Evolutionary conservation across 2,329 filamentous ascomycete genomes (phyloP).

Genomic region (Mycocentrospora acerina): DNA sequence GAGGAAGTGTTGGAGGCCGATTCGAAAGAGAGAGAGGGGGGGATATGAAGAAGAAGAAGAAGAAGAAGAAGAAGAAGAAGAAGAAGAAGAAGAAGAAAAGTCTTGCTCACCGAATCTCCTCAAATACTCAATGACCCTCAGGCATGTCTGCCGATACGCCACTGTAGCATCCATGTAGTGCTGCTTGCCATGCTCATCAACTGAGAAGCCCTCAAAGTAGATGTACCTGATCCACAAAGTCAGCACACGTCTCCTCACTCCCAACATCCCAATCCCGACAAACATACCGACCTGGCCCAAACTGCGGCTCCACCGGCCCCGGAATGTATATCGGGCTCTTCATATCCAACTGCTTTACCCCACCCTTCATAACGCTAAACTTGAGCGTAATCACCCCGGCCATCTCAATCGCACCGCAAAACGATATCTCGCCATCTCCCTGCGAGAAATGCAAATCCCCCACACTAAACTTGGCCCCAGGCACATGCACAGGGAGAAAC

Average conservation of each 20-base stretch:
- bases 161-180: slow-evolving; percentile 85
- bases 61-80: background rate
- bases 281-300: slow-evolving; percentile 68
- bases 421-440: slow-evolving; percentile 88
- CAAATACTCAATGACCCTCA: slow-evolving; percentile 79
- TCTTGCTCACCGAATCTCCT: slow-evolving; percentile 62
- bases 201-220: slow-evolving; percentile 87
- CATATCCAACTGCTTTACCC: slow-evolving; percentile 71
- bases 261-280: no score
- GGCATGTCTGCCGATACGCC: slow-evolving; percentile 78
- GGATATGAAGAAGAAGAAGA: background rate
- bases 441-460: slow-evolving; percentile 87
- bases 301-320: slow-evolving; percentile 84
- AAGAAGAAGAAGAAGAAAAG: background rate
- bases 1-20: no score
- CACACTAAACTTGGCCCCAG: slow-evolving; percentile 85
- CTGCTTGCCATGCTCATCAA: slow-evolving; percentile 85
- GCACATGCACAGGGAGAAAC: slow-evolving; percentile 83
- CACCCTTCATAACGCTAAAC: slow-evolving; percentile 82
- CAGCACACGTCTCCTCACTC: no score
- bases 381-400: slow-evolving; percentile 88
- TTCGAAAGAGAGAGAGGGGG: no score
- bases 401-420: slow-evolving; percentile 81
- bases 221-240: slow-evolving; percentile 53
- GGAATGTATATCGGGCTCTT: slow-evolving; percentile 84